Evolutionary conservation across 2,329 filamentous ascomycete genomes (phyloP).

Genomic region (Akanthomyces dipterigenus): DNA sequence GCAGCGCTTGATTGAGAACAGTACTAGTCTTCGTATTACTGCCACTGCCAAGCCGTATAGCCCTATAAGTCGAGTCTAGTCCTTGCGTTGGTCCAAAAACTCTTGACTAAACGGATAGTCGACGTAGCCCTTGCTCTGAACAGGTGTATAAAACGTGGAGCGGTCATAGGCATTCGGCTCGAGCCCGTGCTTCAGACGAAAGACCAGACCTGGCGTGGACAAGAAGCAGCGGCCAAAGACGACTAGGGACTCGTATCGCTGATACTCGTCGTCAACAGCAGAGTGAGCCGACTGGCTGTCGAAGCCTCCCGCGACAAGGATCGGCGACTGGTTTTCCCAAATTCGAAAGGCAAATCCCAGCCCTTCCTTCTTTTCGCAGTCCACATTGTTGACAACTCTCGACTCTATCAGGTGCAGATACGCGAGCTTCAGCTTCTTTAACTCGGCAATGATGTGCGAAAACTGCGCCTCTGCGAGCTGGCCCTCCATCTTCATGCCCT

Average conservation of each 20-base stretch:
- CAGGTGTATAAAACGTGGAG: constrained; percentile 21
- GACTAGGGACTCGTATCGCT: constrained; percentile 16
- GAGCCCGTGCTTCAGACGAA: constrained; percentile 20
- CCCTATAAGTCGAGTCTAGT: too few species aligned
- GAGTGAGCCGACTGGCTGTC: constrained; percentile 16
- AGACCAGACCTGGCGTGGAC: constrained; percentile 25
- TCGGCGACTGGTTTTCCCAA: constrained; percentile 14
- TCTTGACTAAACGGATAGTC: constrained; percentile 12
- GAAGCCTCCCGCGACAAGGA: constrained; percentile 24
- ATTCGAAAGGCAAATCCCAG: neutral
- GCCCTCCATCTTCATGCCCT: constrained; percentile 18
- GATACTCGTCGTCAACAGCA: constrained; percentile 17
- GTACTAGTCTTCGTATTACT: too few species aligned
- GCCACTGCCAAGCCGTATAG: too few species aligned
- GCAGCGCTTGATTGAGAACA: too few species aligned
- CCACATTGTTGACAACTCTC: constrained; percentile 1
- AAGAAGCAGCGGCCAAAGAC: constrained; percentile 24
- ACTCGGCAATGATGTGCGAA: constrained; percentile 18
- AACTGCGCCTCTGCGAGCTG: constrained; percentile 14
- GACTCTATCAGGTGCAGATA: constrained; percentile 24
- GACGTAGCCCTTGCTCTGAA: constrained; percentile 13
- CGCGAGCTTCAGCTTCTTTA: constrained; percentile 20
- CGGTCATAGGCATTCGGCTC: constrained; percentile 21
- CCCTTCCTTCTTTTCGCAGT: constrained; percentile 23
- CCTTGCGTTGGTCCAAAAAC: neutral